A percentile compares a stretch with the other conserved stretches of the same genome.
These are phyloP conservation scores for Neofusicoccum parvum DNA, from an alignment of 2,329 filamentous ascomycete species.

Conservation along the genomic window DNA sequence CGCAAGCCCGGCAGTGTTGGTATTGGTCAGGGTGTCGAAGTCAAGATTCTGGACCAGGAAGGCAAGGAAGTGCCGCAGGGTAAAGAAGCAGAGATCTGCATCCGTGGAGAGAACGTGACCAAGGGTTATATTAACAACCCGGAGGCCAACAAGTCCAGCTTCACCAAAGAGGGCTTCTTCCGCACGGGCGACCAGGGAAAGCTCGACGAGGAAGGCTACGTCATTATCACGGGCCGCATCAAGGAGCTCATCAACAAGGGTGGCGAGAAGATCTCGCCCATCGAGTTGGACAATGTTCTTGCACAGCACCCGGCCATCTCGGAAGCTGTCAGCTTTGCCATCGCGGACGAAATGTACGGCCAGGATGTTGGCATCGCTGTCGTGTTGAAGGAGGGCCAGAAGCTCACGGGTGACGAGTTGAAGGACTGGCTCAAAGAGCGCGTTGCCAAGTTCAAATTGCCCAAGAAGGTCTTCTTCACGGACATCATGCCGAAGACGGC, in stretches of 20 bases:
- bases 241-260: conserved; percentile 93
- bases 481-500: conserved; percentile 87
- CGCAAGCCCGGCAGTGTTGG: conserved; percentile 82
- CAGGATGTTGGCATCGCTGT: conserved; percentile 80
- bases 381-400: conserved; percentile 67
- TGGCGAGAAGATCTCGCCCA: conserved; percentile 86
- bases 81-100: conserved; percentile 78
- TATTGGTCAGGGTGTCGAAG: conserved; percentile 78
- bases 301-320: conserved; percentile 71
- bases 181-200: conserved; percentile 85
- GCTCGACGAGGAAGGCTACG: conserved; percentile 76
- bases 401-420: conserved; percentile 60
- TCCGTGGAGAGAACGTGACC: conserved; percentile 80
- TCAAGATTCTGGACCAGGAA: conserved; percentile 72
- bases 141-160: conserved; percentile 72
- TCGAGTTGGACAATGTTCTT: conserved; percentile 82
- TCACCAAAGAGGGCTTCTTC: conserved; percentile 78
- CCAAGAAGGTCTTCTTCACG: conserved; percentile 82
- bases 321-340: conserved; percentile 82
- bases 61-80: conserved; percentile 71
- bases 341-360: conserved; percentile 80
- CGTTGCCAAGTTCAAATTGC: conserved; percentile 81
- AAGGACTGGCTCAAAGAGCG: conserved; percentile 69
- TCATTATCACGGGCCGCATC: conserved; percentile 86
- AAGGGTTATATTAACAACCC: conserved; percentile 84